phyloP scores from a whole-genome alignment of 495 filamentous ascomycete species.

The Penicillium arizonense region DNA sequence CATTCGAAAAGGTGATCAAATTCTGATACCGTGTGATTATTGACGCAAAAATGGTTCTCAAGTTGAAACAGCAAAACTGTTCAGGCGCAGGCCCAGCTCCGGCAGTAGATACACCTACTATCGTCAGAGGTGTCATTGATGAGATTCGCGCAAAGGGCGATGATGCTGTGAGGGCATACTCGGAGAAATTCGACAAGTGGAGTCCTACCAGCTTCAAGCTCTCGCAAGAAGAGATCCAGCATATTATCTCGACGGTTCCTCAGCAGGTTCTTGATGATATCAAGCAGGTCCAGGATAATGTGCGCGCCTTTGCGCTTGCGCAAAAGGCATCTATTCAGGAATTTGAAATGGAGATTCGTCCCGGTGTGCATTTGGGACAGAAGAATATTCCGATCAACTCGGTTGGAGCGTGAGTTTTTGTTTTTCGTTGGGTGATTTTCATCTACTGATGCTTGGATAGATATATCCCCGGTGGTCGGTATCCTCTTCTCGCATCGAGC shows the following conservation, averaged over 20 bases:
- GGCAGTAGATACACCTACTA: conserved; percentile 15
- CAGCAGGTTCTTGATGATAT: conserved; percentile 51
- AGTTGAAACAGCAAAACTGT: too few relatives aligned
- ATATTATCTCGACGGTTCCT: conserved; percentile 22
- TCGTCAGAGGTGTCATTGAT: conserved; percentile 48
- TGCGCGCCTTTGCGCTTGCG: conserved; percentile 47
- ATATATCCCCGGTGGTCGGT: conserved; percentile 53
- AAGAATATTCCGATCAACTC: conserved; percentile 44
- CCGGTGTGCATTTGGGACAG: conserved; percentile 49
- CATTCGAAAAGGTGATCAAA: too few relatives aligned
- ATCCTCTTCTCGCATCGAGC: conserved; percentile 54
- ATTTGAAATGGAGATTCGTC: conserved; percentile 48
- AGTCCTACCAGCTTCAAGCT: conserved; percentile 46
- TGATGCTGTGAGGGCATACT: conserved; percentile 46
- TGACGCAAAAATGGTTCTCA: too few relatives aligned
- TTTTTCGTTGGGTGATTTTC: not conserved
- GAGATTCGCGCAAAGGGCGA: conserved; percentile 48
- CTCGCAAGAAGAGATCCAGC: conserved; percentile 20
- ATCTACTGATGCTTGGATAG: conserved; percentile 2
- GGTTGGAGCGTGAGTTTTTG: conserved; percentile 27
- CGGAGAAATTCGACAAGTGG: conserved; percentile 57
- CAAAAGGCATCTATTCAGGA: conserved; percentile 43
- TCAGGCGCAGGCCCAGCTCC: not conserved
- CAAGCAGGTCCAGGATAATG: conserved; percentile 50
- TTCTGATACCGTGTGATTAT: too few relatives aligned